Evolutionary conservation across 352 stramenopile species (phyloP), one percentile per base, ranked within the genome.

Genomic region (Discostella stelligera): DNA sequence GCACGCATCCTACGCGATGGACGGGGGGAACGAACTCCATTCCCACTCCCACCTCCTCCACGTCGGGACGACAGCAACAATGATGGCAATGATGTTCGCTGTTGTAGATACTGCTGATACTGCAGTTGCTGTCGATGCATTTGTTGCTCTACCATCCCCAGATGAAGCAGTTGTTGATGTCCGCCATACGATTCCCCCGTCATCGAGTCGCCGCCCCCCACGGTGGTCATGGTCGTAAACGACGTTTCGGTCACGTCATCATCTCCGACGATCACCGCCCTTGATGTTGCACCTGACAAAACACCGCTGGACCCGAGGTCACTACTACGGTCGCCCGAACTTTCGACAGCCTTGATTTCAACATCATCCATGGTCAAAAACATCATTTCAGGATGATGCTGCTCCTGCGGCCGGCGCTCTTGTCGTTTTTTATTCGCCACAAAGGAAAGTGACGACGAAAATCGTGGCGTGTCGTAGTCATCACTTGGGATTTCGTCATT

Each of bases 191-290:
- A 4, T 44, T 23, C 32, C 32, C 3, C 9, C 32, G 9, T 41
- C 9, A 41, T 9, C 9, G 32, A 41, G 9, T 41, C 32, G 32
- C 32, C 32, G 9, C 62, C 60, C 6, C 50, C 53, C 1, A 54
- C 53, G 3, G 70, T 78, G 21, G 52, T 71, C 21, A 56, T 64
- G 14, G 60, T 79, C 5, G 39, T 65, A 37, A 62, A 72, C 32
- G 46, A 65, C 32, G 48, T 80, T 55, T 49, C 70, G 7, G 60
- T 63, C 23, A 65, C 64, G n/a, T 69, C 67, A 37, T 75, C 67
- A 21, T 68, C 67, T 49, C 44, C 48, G 16, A 58, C 66, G 6
- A 30, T 8, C 4, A 46, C 67, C 7, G 66, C 66, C 37, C 59
- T 41, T 16, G 58, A 68, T 20, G 55, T 75, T 18, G 20, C 50